Evolutionary conservation across 257 asterid species (phyloP).

Genomic region (Nicotiana tomentosiformis): DNA sequence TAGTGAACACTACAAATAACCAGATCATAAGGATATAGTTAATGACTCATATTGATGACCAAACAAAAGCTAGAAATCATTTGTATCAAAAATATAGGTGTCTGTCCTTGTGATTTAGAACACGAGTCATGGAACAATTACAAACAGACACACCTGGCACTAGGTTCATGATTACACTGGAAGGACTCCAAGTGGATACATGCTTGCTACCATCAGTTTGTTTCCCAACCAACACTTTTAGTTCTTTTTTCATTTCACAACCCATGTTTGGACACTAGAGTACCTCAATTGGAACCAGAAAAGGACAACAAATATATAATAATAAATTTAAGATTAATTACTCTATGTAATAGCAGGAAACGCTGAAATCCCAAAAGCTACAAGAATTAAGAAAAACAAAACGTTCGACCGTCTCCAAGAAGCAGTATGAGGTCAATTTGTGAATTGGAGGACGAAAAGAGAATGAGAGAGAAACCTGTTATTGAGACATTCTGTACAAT

Average conservation of each 20-base stretch:
- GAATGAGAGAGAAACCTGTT: neutral
- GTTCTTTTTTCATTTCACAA: neutral
- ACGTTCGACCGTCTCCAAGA: neutral
- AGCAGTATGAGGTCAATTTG: neutral
- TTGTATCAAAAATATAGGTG: neutral
- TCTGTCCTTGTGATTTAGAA: neutral
- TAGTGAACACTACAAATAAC: conserved; percentile 18
- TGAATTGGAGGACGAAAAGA: neutral
- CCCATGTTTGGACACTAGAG: neutral
- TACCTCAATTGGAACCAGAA: neutral
- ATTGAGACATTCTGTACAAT: neutral
- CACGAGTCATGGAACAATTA: neutral
- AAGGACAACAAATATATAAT: neutral
- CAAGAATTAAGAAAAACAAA: neutral
- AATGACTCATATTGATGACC: neutral
- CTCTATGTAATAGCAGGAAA: neutral
- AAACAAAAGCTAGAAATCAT: neutral
- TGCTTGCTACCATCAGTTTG: neutral
- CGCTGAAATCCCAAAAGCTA: neutral
- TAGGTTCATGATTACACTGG: neutral
- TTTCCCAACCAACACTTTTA: neutral
- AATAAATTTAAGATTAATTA: neutral
- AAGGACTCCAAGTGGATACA: neutral
- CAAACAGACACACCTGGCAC: neutral
- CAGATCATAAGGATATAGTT: neutral